phyloP scores from a whole-genome alignment of 2,329 filamentous ascomycete genomes.

The Penicillium sp. region DNA sequence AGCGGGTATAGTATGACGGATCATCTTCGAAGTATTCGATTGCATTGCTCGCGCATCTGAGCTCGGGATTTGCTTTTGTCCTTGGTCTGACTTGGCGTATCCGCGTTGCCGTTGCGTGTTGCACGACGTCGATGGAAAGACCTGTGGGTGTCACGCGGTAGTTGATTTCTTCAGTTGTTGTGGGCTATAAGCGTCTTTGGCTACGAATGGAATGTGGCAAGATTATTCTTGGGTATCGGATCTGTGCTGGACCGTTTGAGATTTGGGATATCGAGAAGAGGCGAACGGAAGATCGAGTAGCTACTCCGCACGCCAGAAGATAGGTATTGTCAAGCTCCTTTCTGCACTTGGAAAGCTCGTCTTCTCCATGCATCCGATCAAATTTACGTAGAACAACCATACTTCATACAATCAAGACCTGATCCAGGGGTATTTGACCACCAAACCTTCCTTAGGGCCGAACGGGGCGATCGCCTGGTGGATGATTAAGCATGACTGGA shows the following conservation, averaged over 20 bases:
- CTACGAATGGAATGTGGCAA: background rate
- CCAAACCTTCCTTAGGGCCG: too few relatives aligned
- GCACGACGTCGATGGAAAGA: background rate
- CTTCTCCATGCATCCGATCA: background rate
- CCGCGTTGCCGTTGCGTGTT: background rate
- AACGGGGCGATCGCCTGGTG: too few relatives aligned
- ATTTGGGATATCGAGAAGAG: background rate
- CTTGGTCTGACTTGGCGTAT: background rate
- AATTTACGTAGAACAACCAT: background rate
- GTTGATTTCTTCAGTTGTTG: background rate
- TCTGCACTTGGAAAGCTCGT: background rate
- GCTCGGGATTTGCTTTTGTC: background rate
- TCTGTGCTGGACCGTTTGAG: too few relatives aligned
- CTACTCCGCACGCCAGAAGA: background rate
- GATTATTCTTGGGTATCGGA: background rate
- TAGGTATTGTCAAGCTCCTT: background rate
- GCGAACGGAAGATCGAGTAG: background rate
- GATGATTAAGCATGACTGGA: too few relatives aligned
- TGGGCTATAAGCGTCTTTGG: background rate
- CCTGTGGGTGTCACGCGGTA: background rate
- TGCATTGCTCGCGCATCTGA: background rate
- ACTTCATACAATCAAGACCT: background rate
- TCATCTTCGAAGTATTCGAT: constrained; percentile 5
- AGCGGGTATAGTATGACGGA: background rate
- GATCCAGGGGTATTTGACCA: too few relatives aligned